These are phyloP conservation scores for Oryza australiensis DNA, from an alignment of 176 grass and related monocot species.

Conservation along the genomic window DNA sequence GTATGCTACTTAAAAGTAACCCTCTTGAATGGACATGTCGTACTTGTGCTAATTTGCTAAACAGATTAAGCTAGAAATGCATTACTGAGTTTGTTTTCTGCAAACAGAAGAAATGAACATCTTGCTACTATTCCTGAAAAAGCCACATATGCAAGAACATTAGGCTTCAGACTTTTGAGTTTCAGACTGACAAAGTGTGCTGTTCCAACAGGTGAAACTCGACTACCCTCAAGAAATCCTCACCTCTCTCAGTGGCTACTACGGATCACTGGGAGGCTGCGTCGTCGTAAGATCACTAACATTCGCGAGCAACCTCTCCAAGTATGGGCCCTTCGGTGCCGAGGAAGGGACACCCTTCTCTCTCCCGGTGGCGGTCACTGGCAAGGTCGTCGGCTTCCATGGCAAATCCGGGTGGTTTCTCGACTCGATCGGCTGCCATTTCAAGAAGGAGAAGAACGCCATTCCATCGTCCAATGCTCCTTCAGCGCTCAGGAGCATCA, in stretches of 20 bases:
- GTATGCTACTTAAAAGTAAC: background rate
- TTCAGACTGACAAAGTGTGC: background rate
- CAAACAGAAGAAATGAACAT: background rate
- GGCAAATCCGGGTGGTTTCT: conserved; percentile 42
- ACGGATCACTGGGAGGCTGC: conserved; percentile 36
- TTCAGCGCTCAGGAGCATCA: conserved; percentile 49
- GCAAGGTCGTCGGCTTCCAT: conserved; percentile 50
- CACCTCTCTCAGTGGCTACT: conserved; percentile 49
- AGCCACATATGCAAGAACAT: background rate
- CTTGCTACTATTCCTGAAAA: background rate
- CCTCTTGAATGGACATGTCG: background rate
- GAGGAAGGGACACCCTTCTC: conserved; percentile 50
- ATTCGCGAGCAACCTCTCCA: conserved; percentile 50
- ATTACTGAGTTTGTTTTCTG: too few relatives aligned
- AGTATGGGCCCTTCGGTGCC: conserved; percentile 56
- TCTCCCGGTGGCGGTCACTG: conserved; percentile 21
- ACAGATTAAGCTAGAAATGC: background rate
- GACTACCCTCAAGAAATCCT: conserved; percentile 45
- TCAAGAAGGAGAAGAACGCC: conserved; percentile 34
- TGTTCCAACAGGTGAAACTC: conserved; percentile 38
- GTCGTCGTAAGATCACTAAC: conserved; percentile 54
- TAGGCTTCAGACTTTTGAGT: background rate
- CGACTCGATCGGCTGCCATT: conserved; percentile 51
- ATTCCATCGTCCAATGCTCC: conserved; percentile 44
- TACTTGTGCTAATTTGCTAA: background rate